phyloP scores from a whole-genome alignment of 2,329 filamentous ascomycete species.

The Phoma herbarum region DNA sequence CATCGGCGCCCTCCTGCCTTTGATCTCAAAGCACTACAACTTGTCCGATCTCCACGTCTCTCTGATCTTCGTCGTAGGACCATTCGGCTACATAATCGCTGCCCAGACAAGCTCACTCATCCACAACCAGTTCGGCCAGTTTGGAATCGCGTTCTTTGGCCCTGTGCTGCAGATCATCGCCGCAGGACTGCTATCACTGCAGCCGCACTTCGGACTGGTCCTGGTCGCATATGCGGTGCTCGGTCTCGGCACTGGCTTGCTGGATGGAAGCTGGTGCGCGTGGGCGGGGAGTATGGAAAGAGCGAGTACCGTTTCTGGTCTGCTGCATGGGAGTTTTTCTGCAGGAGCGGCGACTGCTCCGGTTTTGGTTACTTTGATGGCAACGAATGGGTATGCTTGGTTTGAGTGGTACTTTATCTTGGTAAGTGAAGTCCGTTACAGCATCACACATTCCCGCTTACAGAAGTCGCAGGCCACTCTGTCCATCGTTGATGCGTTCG shows the following conservation, averaged over 20 bases:
- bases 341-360: constrained; percentile 53
- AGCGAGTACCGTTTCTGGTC: constrained; percentile 53
- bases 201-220: constrained; percentile 46
- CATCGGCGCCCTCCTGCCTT: constrained; percentile 49
- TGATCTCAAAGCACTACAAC: constrained; percentile 53
- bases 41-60: constrained; percentile 57
- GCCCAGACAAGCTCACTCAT: constrained; percentile 53
- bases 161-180: constrained; percentile 51
- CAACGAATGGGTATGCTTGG: constrained; percentile 42
- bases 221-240: constrained; percentile 45
- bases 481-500: constrained; percentile 26
- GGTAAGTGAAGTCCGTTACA: constrained; percentile 35
- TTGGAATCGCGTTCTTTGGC: constrained; percentile 54
- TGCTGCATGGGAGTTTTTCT: constrained; percentile 55
- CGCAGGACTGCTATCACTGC: constrained; percentile 37
- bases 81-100: constrained; percentile 56
- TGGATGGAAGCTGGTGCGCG: constrained; percentile 58
- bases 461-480: constrained; percentile 21
- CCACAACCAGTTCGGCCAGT: constrained; percentile 54
- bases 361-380: constrained; percentile 46
- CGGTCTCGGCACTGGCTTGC: constrained; percentile 52
- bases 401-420: constrained; percentile 53
- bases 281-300: constrained; percentile 55
- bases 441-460: background rate
- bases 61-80: constrained; percentile 55